Base-by-base conservation (phyloP, 371 early-diverging fungal species). In the Mortierella sp. region DNA sequence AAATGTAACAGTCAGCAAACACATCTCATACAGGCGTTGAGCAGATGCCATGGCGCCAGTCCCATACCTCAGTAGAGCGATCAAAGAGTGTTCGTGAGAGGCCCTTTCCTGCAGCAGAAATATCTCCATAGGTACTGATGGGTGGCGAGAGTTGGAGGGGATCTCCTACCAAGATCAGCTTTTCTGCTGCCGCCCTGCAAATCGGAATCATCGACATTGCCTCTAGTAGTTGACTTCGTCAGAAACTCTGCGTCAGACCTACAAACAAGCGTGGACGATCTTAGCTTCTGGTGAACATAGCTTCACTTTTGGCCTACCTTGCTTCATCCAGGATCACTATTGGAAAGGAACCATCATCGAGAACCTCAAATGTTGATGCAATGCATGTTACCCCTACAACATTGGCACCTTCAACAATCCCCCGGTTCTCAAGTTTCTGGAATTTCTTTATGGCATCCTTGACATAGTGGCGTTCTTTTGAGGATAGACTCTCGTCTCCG, bases 71-170 rank as follows among this genome's bases (percentile, higher is more conserved):
- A 0, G 83, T 82, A 31, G 95, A 74, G 52, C 98, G 82, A 64
- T 94, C 93, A 83, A 96, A 98, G 14, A 98, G 66, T 0, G 95
- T 94, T 39, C 94, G 84, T 16, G 95, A 94, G 38, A 95, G 82
- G 0, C 95, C 94, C 54, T 83, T 74, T 4, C 85, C 86, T 16
- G 68, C 71, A n/a, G 80, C 73, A 0, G 61, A 60, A 27, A 54
- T 76, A 46, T 80, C 86, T 9, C 71, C 78, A 54, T 42, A 69
- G 13, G 89, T 87, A 8, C 82, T 82, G 34, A 96, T 56, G 0
- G 94, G 94, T 13, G 97, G 97, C 6, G 95, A 87, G 49, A 98
- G 87, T 84, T 98, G 96, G 21, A 87, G 71, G 1, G 98, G 99
- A 72, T 98, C 99, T 16, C 99, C 99, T 34, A 97, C 92, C 53